Evolutionary conservation across 1,139 yeast species (phyloP).

Genomic region (Yamadazyma siamensis): DNA sequence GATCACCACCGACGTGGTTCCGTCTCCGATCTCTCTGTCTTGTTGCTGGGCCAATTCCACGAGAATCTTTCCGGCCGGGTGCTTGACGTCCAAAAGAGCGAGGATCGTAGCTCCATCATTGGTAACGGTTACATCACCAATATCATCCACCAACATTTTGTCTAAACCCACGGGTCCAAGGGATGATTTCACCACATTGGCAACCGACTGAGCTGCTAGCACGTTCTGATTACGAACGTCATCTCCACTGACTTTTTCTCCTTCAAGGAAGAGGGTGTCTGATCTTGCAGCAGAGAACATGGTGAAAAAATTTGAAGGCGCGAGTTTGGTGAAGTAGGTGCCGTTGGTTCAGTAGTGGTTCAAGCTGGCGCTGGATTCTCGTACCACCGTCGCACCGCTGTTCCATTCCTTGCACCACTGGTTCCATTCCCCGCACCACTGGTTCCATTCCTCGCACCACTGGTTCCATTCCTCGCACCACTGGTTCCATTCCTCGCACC

Average conservation of each 20-base stretch:
- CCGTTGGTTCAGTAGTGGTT: neutral
- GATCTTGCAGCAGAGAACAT: constrained; percentile 71
- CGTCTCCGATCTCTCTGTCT: constrained; percentile 98
- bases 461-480: too few species aligned
- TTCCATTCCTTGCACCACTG: neutral
- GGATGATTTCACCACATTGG: constrained; percentile 95
- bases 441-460: too few species aligned
- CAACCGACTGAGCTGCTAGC: constrained; percentile 92
- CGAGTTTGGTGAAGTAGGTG: neutral
- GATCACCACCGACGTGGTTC: constrained; percentile 94
- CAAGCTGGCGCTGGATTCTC: neutral
- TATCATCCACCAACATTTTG: constrained; percentile 98
- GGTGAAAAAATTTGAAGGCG: constrained; percentile 4
- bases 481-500: too few species aligned
- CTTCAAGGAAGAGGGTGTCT: constrained; percentile 90
- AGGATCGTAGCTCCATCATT: constrained; percentile 98
- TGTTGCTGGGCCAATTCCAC: constrained; percentile 98
- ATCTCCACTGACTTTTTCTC: constrained; percentile 93
- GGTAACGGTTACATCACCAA: constrained; percentile 98
- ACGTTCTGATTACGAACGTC: constrained; percentile 96
- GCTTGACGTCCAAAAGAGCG: constrained; percentile 89
- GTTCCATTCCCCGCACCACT: neutral
- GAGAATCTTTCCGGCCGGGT: constrained; percentile 96
- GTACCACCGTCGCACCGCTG: neutral
- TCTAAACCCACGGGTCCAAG: constrained; percentile 98